These are phyloP conservation scores for Xylaria sp. DNA, from an alignment of 2,329 filamentous ascomycete genomes.

Conservation along the genomic window DNA sequence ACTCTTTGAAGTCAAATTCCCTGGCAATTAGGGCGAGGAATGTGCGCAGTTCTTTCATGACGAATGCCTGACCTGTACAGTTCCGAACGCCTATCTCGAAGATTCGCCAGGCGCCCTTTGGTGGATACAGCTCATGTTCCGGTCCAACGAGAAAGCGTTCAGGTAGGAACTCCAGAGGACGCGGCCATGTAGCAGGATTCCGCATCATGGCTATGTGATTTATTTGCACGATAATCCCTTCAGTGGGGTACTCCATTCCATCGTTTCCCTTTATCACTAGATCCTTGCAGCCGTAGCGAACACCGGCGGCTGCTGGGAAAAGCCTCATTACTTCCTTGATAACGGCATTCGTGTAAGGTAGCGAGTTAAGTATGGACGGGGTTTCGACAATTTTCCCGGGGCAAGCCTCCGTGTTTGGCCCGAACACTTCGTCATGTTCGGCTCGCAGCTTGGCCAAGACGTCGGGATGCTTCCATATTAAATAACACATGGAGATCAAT, in stretches of 20 bases:
- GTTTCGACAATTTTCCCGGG: conserved; percentile 54
- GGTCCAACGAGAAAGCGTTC: conserved; percentile 57
- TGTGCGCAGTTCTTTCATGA: conserved; percentile 44
- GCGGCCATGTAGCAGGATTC: conserved; percentile 54
- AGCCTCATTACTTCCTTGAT: conserved; percentile 66
- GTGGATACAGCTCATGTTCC: conserved; percentile 49
- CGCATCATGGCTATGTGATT: conserved; percentile 53
- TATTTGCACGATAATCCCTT: conserved; percentile 55
- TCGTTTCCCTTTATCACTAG: conserved; percentile 55
- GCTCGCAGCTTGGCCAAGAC: conserved; percentile 46
- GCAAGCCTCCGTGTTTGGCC: conserved; percentile 53
- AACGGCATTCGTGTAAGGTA: conserved; percentile 64
- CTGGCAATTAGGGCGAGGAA: conserved; percentile 44
- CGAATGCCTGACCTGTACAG: conserved; percentile 63
- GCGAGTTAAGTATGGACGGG: conserved; percentile 59
- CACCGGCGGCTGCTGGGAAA: conserved; percentile 61
- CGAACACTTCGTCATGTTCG: conserved; percentile 64
- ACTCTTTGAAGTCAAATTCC: conserved; percentile 46
- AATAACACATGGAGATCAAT: conserved; percentile 47
- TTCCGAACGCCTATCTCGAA: conserved; percentile 66
- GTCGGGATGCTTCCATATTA: conserved; percentile 47
- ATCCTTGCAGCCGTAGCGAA: conserved; percentile 52
- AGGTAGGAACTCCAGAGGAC: conserved; percentile 58
- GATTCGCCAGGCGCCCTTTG: conserved; percentile 62
- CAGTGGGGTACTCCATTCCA: conserved; percentile 58